Percentiles rank a stretch among this genome's conserved stretches.
Evolutionary conservation across 257 asterid species (phyloP).

Genomic region (Schizonepeta tenuifolia): DNA sequence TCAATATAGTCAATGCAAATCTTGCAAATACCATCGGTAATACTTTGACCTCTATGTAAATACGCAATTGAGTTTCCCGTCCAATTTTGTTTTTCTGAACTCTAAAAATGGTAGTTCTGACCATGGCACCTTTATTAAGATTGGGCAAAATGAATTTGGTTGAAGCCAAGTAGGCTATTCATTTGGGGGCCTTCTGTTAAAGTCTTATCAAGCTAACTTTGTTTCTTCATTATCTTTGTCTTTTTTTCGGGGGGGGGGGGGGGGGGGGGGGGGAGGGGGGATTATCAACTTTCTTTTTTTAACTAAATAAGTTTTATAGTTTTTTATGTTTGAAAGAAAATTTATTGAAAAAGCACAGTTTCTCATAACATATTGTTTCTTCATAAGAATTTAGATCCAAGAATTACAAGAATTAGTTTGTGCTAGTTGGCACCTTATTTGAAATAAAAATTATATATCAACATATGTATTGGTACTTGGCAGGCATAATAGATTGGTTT

Average conservation of each 20-base stretch:
- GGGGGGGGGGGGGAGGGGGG: too few species aligned
- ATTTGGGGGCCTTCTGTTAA: not conserved
- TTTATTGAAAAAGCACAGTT: not conserved
- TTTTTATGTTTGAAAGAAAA: not conserved
- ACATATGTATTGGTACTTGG: too few species aligned
- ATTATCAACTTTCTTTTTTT: not conserved
- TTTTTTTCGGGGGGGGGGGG: too few species aligned
- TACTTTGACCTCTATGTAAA: slow-evolving; percentile 16
- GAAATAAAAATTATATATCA: not conserved
- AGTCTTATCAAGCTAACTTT: not conserved
- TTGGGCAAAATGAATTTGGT: slow-evolving; percentile 6
- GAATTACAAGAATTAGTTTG: not conserved
- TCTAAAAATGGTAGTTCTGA: not conserved
- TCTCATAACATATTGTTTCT: not conserved
- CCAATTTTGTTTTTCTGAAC: slow-evolving; percentile 16
- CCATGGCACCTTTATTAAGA: not conserved
- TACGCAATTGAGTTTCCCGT: slow-evolving; percentile 8
- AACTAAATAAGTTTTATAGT: not conserved
- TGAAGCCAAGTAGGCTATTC: slow-evolving; percentile 10
- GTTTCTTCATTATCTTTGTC: slow-evolving; percentile 10
- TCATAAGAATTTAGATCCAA: not conserved
- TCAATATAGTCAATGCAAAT: slow-evolving; percentile 81
- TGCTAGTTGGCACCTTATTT: not conserved
- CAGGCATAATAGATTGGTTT: not conserved
- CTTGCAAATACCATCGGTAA: slow-evolving; percentile 96